phyloP scores from a whole-genome alignment of 768 basidiomycete genomes.

The Kwoniella dejecticola region DNA sequence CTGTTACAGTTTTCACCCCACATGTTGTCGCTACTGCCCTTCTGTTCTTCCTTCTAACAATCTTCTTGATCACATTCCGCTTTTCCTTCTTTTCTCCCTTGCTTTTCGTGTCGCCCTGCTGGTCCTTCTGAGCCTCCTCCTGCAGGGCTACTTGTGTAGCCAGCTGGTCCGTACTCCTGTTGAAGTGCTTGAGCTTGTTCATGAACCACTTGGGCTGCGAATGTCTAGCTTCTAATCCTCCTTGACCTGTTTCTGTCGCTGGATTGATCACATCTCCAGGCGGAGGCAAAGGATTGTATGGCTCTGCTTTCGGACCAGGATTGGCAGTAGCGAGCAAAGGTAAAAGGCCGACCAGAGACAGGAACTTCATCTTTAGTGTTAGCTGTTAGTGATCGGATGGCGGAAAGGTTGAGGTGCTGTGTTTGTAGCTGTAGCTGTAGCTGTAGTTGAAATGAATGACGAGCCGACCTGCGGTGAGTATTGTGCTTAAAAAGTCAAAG shows the following conservation, averaged over 20 bases:
- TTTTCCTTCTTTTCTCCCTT: background rate
- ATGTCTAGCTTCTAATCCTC: constrained; percentile 3
- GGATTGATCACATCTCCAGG: background rate
- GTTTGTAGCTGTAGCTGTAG: background rate
- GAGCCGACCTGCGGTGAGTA: constrained; percentile 19
- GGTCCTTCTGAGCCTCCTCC: background rate
- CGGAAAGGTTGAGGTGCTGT: background rate
- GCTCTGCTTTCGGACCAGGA: background rate
- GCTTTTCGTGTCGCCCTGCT: background rate
- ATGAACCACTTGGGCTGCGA: constrained; percentile 15
- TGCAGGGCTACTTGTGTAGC: too few relatives aligned
- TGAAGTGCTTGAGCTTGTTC: constrained; percentile 1
- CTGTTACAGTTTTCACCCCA: constrained; percentile 8
- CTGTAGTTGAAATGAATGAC: background rate
- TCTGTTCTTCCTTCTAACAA: constrained; percentile 11
- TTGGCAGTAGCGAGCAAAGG: constrained; percentile 12
- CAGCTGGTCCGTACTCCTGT: background rate
- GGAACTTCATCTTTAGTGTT: constrained; percentile 17
- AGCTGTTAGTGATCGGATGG: background rate
- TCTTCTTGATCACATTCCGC: constrained; percentile 8
- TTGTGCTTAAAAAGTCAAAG: background rate
- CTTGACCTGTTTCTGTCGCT: background rate
- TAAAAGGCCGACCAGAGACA: constrained; percentile 15
- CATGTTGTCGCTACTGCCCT: constrained; percentile 3
- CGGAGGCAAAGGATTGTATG: constrained; percentile 15